Evolutionary conservation across 1,139 yeast species (phyloP).

Genomic region (Candida pseudocylindracea): DNA sequence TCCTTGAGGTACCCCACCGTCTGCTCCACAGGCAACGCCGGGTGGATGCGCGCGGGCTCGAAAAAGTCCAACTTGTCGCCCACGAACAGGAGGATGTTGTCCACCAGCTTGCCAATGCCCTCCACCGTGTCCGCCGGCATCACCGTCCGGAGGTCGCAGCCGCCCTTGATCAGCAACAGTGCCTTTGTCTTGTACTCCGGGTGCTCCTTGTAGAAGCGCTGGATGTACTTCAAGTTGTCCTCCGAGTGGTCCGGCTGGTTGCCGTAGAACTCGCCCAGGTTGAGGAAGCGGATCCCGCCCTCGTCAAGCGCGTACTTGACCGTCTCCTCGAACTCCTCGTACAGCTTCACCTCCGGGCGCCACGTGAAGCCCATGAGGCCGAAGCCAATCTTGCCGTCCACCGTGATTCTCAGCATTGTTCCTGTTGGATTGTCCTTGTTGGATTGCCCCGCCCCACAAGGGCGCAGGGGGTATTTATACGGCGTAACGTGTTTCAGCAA

Average conservation of each 20-base stretch:
- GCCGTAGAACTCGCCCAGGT: conserved; percentile 70
- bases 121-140: conserved; percentile 27
- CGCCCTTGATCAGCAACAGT: conserved; percentile 50
- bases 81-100: conserved; percentile 14
- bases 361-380: conserved; percentile 49
- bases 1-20: conserved; percentile 27
- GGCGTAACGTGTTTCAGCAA: no score
- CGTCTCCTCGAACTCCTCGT: conserved; percentile 21
- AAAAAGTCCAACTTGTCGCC: conserved; percentile 11
- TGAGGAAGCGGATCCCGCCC: conserved; percentile 33
- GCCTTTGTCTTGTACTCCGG: conserved; percentile 2
- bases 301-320: conserved; percentile 9
- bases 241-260: conserved; percentile 10
- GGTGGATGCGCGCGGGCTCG: conserved; percentile 50
- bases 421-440: no score
- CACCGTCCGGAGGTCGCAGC: conserved; percentile 11
- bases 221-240: conserved; percentile 21
- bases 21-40: conserved; percentile 20
- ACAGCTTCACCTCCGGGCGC: conserved; percentile 20
- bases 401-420: not conserved
- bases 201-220: conserved; percentile 24
- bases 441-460: no score
- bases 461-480: no score
- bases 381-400: conserved; percentile 18
- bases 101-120: conserved; percentile 24